phyloP scores from a whole-genome alignment of 805 yeast genomes.

The Candida sonorensis region DNA sequence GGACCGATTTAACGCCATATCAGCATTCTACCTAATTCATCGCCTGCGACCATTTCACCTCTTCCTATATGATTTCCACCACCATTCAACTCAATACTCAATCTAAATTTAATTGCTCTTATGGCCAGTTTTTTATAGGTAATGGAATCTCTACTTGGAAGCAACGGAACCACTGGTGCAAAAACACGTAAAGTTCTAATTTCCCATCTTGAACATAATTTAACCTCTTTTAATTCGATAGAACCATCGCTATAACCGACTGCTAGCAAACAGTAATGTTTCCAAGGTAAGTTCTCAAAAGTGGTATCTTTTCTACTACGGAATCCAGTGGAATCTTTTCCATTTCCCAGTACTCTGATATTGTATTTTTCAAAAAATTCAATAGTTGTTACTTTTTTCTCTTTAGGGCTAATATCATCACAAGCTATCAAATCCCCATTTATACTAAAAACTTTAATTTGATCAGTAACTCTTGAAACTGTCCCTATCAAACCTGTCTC shows the following conservation, averaged over 20 bases:
- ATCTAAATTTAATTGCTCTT: conserved; percentile 27
- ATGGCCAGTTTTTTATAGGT: conserved; percentile 17
- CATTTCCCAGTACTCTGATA: no score
- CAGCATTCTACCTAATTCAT: conserved; percentile 43
- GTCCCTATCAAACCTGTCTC: conserved; percentile 49
- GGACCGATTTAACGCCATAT: conserved; percentile 32
- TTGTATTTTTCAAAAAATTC: conserved; percentile 15
- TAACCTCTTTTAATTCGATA: conserved; percentile 20
- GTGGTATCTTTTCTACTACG: background rate
- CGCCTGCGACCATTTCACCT: conserved; percentile 46
- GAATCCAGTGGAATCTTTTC: background rate
- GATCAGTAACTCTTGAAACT: conserved; percentile 11
- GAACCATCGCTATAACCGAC: conserved; percentile 27
- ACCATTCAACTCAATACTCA: conserved; percentile 25
- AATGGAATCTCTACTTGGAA: background rate
- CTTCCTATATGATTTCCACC: conserved; percentile 26
- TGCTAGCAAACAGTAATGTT: conserved; percentile 27
- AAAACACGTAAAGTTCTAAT: conserved; percentile 20
- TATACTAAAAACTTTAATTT: conserved; percentile 37
- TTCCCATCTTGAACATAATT: conserved; percentile 13
- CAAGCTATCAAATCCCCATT: conserved; percentile 34
- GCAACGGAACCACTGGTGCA: conserved; percentile 4
- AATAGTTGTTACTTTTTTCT: conserved; percentile 7
- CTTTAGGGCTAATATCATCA: no score
- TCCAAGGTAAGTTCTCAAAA: conserved; percentile 22